Evolutionary conservation across 208 protist species (phyloP).

Genomic region (Acanthamoeba divionensis): DNA sequence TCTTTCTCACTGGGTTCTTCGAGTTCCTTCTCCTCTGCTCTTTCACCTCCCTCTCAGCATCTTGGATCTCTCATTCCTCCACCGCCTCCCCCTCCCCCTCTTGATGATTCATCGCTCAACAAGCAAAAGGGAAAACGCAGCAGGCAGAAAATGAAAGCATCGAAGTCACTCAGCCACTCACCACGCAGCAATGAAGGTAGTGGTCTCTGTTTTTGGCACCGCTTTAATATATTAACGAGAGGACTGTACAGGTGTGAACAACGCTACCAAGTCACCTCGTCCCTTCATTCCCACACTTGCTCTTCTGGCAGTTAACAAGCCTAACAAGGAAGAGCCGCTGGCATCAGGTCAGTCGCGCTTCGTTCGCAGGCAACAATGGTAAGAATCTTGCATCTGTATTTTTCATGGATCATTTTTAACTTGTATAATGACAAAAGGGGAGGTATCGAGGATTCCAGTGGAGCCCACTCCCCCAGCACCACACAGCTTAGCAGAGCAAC

Average conservation of each 20-base stretch:
- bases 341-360: neutral
- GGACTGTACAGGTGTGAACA: too few relatives aligned
- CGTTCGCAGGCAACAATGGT: neutral
- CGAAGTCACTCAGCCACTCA: neutral
- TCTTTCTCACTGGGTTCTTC: too few relatives aligned
- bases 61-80: neutral
- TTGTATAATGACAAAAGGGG: too few relatives aligned
- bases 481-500: neutral
- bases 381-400: too few relatives aligned
- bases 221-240: too few relatives aligned
- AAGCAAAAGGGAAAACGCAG: neutral
- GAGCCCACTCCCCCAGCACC: too few relatives aligned
- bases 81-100: neutral
- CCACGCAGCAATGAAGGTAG: too few relatives aligned
- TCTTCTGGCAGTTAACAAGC: neutral
- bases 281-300: slow-evolving; percentile 1
- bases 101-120: neutral
- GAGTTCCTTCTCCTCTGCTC: too few relatives aligned
- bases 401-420: too few relatives aligned
- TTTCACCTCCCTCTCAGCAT: too few relatives aligned
- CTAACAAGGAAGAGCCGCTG: neutral
- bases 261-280: neutral
- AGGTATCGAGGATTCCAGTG: too few relatives aligned
- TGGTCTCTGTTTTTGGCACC: too few relatives aligned
- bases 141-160: neutral